Percentiles rank a stretch among this genome's conserved stretches.
Conservation (phyloP, 495 filamentous ascomycete genomes). For the Tuber umbilicatum region DNA sequence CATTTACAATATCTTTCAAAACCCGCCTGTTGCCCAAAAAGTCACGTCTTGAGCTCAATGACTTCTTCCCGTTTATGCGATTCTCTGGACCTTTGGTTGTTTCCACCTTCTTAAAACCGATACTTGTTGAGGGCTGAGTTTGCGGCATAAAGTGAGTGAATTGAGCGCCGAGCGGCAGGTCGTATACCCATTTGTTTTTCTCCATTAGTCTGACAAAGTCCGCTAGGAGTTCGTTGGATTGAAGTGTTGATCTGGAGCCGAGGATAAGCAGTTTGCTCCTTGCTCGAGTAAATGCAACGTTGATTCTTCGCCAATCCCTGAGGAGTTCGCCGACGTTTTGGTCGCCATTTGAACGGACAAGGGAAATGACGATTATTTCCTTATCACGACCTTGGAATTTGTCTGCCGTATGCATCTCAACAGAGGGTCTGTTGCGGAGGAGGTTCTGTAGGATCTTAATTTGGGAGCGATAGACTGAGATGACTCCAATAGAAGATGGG, state of each 20-base stretch:
- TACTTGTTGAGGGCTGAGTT: conserved; percentile 41
- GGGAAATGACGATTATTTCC: conserved; percentile 73
- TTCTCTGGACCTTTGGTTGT: conserved; percentile 23
- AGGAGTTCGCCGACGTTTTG: conserved; percentile 78
- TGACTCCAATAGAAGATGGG: conserved; percentile 77
- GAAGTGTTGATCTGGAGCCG: conserved; percentile 69
- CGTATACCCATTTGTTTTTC: conserved; percentile 63
- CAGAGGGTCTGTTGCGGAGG: conserved; percentile 49
- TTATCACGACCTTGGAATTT: conserved; percentile 96
- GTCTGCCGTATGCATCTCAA: conserved; percentile 95
- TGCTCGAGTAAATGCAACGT: conserved; percentile 89
- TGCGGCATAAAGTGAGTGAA: conserved; percentile 63
- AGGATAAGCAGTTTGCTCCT: conserved; percentile 83
- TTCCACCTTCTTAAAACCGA: neutral
- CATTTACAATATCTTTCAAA: conserved; percentile 41
- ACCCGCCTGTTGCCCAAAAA: conserved; percentile 37
- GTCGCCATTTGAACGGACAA: conserved; percentile 77
- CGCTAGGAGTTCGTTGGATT: conserved; percentile 67
- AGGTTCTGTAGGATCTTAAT: conserved; percentile 53
- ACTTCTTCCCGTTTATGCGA: conserved; percentile 41
- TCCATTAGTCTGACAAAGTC: conserved; percentile 72
- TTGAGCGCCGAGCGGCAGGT: conserved; percentile 57
- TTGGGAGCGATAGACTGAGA: conserved; percentile 96
- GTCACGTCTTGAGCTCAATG: conserved; percentile 34
- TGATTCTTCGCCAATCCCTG: conserved; percentile 86